phyloP scores from a whole-genome alignment of 1,139 yeast genomes.

The Geotrichum australiense region DNA sequence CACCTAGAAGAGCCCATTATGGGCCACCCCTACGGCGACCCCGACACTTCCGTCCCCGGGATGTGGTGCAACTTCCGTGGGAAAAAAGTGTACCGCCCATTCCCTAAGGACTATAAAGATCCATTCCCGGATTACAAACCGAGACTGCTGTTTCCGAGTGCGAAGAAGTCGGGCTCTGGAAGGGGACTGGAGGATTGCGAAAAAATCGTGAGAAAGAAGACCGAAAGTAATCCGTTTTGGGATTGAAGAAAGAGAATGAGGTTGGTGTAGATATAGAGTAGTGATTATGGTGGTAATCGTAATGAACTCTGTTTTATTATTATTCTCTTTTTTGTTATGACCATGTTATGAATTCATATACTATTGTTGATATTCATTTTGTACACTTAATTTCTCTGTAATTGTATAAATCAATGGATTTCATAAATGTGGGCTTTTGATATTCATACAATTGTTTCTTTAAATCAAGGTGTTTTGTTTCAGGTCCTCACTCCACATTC shows the following conservation, averaged over 20 bases:
- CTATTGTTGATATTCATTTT: no score
- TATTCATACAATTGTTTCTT: no score
- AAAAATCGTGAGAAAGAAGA: neutral
- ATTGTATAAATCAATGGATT: no score
- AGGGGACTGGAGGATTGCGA: neutral
- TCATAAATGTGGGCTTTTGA: no score
- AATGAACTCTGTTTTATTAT: no score
- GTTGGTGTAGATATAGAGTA: no score
- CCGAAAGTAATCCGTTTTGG: neutral
- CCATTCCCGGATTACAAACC: slow-evolving; percentile 10
- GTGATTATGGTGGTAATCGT: no score
- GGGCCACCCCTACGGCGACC: slow-evolving; percentile 7
- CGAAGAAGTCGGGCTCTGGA: neutral
- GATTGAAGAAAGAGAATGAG: neutral
- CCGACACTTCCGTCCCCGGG: slow-evolving; percentile 23
- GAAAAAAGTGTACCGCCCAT: slow-evolving; percentile 35
- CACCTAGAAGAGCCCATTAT: neutral
- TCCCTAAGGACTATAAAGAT: slow-evolving; percentile 23
- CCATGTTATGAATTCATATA: no score
- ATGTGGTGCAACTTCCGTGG: slow-evolving; percentile 39
- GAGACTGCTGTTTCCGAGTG: slow-evolving; percentile 1
- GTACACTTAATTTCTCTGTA: no score
- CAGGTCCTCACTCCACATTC: no score
- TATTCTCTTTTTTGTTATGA: no score
- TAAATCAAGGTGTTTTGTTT: no score